These are phyloP conservation scores for Marasmius tenuissimus DNA, from an alignment of 1,284 basidiomycete genomes.

Conservation along the genomic window DNA sequence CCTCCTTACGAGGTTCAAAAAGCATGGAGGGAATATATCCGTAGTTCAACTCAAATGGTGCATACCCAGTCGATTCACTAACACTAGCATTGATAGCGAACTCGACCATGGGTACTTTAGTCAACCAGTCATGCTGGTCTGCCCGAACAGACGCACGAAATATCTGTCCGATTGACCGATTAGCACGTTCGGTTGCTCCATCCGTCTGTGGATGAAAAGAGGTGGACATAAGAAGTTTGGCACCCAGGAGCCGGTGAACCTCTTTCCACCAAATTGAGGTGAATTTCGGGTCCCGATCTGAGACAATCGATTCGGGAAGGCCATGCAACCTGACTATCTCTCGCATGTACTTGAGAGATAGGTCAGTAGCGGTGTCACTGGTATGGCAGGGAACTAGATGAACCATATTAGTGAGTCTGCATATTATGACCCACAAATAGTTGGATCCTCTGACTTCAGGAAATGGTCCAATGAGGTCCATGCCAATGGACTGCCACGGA, in stretches of 20 bases:
- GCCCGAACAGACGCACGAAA: conserved; percentile 23
- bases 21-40: conserved; percentile 11
- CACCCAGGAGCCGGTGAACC: conserved; percentile 24
- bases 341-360: too few species aligned
- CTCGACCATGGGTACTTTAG: conserved; percentile 28
- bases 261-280: conserved; percentile 26
- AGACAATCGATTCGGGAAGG: conserved; percentile 20
- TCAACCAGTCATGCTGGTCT: conserved; percentile 34
- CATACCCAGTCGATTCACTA: conserved; percentile 28
- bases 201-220: neutral
- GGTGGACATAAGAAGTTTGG: conserved; percentile 5
- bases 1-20: too few species aligned
- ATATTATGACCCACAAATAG: conserved; percentile 14
- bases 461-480: conserved; percentile 29
- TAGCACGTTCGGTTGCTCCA: conserved; percentile 22
- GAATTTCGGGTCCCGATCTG: conserved; percentile 25
- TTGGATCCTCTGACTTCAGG: conserved; percentile 17
- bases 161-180: conserved; percentile 24
- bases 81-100: conserved; percentile 8
- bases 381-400: conserved; percentile 21
- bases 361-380: too few species aligned
- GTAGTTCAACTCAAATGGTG: conserved; percentile 36
- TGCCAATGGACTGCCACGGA: conserved; percentile 27
- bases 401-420: conserved; percentile 18
- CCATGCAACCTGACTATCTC: conserved; percentile 26